These are phyloP conservation scores for Yamagishiella unicocca DNA, from an alignment of 139 green algal species.

Conservation along the genomic window DNA sequence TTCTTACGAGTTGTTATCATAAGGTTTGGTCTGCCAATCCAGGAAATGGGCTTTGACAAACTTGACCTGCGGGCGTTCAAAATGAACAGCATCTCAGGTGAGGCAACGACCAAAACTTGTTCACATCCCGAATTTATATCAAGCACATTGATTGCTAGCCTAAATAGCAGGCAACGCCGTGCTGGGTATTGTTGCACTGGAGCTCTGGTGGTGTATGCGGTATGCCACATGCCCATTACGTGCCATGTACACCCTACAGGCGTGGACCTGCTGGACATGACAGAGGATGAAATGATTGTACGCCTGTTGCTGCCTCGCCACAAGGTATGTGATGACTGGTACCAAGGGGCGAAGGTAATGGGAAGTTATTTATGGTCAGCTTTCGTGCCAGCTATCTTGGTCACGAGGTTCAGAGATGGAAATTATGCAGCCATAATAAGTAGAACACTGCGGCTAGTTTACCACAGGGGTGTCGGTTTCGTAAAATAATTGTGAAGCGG, in stretches of 20 bases:
- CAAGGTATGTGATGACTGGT: conserved; percentile 36
- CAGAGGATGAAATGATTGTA: conserved; percentile 50
- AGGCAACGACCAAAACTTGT: too few species aligned
- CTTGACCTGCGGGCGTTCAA: conserved; percentile 62
- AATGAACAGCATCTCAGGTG: conserved; percentile 48
- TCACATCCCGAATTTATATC: background rate
- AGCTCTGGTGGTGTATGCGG: background rate
- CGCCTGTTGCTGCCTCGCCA: conserved; percentile 56
- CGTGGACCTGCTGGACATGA: background rate
- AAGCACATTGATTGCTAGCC: background rate
- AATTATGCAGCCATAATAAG: too few species aligned
- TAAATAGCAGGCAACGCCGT: background rate
- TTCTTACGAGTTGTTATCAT: background rate
- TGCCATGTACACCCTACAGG: background rate
- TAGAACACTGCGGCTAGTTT: too few species aligned
- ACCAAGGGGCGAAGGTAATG: background rate
- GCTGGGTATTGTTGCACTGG: background rate
- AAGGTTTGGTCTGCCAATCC: background rate
- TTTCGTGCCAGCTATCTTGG: too few species aligned
- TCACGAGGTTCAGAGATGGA: too few species aligned
- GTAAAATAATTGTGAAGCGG: too few species aligned
- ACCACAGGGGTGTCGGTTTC: too few species aligned
- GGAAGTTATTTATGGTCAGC: background rate
- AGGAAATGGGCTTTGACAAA: conserved; percentile 66
- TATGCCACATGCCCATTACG: background rate